A percentile compares a stretch with the other conserved stretches of the same genome.
Conservation (phyloP, 2,329 filamentous ascomycete genomes). For the Colletotrichum cereale region DNA sequence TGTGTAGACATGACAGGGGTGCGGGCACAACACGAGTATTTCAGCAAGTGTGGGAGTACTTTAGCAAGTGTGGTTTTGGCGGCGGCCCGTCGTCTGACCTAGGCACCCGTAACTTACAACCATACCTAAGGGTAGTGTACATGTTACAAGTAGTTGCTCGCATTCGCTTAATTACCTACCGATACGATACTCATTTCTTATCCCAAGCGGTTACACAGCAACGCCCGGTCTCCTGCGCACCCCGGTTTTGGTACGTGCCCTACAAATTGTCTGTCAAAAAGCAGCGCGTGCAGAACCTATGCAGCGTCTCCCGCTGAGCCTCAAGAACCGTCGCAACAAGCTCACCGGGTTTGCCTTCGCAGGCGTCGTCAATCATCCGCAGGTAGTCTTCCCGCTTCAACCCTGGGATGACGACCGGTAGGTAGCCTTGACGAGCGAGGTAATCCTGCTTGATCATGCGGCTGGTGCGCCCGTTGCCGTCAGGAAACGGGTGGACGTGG, state of each 20-base stretch:
- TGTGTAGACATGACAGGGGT: not conserved
- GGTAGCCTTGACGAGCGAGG: constrained; percentile 43
- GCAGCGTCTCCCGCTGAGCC: constrained; percentile 33
- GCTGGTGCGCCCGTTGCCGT: constrained; percentile 43
- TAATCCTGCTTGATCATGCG: constrained; percentile 44
- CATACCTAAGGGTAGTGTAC: not conserved
- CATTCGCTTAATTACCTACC: not conserved
- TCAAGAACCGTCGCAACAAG: constrained; percentile 31
- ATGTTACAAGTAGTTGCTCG: not conserved
- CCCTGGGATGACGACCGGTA: constrained; percentile 40
- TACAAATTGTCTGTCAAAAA: not conserved
- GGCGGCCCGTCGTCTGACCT: constrained; percentile 9
- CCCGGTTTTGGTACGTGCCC: not conserved
- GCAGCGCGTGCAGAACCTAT: constrained; percentile 17
- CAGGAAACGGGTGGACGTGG: constrained; percentile 43
- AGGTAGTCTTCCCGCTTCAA: constrained; percentile 42
- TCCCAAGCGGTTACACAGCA: constrained; percentile 5
- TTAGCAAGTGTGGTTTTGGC: not conserved
- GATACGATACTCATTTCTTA: not conserved
- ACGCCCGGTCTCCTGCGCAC: constrained; percentile 2
- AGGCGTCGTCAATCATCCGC: constrained; percentile 41
- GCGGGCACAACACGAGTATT: not conserved
- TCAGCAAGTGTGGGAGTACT: too few species aligned
- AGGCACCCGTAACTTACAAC: too few species aligned
- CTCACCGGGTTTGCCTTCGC: constrained; percentile 40